Conservation (phyloP, 73 alveolate genomes). For the Stentor coeruleus region DNA sequence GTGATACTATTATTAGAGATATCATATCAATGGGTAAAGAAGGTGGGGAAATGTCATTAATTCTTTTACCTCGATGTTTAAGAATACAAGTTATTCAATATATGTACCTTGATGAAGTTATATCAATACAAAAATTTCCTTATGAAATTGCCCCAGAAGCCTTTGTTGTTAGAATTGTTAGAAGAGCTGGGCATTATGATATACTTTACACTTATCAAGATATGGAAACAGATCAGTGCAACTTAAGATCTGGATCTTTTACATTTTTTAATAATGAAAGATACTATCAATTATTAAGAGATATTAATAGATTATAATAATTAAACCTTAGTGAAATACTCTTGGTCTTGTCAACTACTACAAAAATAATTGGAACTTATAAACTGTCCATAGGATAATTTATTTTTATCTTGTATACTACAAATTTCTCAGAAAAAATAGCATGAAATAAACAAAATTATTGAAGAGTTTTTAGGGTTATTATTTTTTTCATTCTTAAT, state of each 20-base stretch:
- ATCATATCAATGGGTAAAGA: background rate
- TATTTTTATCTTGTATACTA: background rate
- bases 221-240: background rate
- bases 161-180: background rate
- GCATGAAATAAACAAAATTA: background rate
- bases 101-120: background rate
- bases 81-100: background rate
- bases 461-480: background rate
- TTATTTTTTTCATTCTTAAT: background rate
- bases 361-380: background rate
- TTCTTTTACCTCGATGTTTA: background rate
- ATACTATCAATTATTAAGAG: background rate
- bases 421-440: background rate
- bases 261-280: background rate
- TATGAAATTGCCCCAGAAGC: background rate
- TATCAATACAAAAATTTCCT: background rate
- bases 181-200: constrained; percentile 22
- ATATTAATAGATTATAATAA: no score
- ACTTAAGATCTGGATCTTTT: background rate
- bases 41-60: background rate
- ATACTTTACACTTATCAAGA: background rate
- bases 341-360: background rate
- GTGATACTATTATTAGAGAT: no score
- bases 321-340: background rate
- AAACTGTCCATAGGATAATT: background rate